A percentile compares a stretch with the other conserved stretches of the same genome.
Conservation (phyloP, 257 asterid species). For the Scutellaria barbata region DNA sequence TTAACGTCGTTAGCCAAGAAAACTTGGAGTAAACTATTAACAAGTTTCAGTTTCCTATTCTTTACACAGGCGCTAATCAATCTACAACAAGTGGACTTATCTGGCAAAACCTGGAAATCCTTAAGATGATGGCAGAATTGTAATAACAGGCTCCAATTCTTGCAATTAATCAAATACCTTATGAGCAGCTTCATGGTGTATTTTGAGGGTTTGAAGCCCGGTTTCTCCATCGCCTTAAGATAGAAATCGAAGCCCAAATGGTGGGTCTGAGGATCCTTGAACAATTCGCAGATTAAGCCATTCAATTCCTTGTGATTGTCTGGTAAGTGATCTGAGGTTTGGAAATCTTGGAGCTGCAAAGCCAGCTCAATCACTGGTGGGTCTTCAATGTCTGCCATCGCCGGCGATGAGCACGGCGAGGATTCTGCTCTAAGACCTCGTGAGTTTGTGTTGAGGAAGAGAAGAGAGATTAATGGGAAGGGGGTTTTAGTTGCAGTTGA, state of each 20-base stretch:
- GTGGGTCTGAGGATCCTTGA: constrained; percentile 66
- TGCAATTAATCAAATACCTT: constrained; percentile 66
- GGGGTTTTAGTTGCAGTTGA: constrained; percentile 23
- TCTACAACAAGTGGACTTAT: constrained; percentile 54
- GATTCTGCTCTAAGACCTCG: constrained; percentile 50
- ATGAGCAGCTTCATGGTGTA: constrained; percentile 59
- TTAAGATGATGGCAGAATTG: constrained; percentile 60
- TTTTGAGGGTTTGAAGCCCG: constrained; percentile 56
- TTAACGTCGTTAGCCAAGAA: constrained; percentile 44
- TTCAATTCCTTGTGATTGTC: constrained; percentile 56
- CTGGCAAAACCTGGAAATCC: constrained; percentile 57
- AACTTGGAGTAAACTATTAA: constrained; percentile 55
- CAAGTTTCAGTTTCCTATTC: constrained; percentile 75
- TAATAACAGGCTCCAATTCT: constrained; percentile 58
- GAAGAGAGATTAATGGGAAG: constrained; percentile 48
- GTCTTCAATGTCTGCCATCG: constrained; percentile 41
- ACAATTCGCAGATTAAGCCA: constrained; percentile 60
- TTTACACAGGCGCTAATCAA: constrained; percentile 59
- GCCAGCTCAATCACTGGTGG: constrained; percentile 51
- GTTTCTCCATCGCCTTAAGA: constrained; percentile 53
- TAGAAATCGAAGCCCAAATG: constrained; percentile 62
- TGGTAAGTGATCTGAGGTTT: constrained; percentile 28
- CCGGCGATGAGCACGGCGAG: constrained; percentile 65
- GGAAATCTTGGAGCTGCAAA: constrained; percentile 48
- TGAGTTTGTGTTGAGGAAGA: constrained; percentile 48